These are phyloP conservation scores for Carnegiea gigantea DNA, from an alignment of 179 eudicot species.

Conservation along the genomic window DNA sequence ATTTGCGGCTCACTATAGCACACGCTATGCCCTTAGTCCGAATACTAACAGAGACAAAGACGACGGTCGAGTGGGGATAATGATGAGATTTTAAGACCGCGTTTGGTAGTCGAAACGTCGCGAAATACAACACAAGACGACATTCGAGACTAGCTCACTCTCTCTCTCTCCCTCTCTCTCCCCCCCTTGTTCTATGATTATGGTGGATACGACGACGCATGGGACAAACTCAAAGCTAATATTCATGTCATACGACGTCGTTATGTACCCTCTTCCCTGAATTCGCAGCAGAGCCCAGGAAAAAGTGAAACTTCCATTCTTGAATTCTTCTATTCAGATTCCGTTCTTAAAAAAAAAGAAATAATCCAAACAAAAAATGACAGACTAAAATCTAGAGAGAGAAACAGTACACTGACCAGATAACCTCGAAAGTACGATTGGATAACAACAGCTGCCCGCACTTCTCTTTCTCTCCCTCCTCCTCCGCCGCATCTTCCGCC, in stretches of 20 bases:
- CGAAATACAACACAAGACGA: not conserved
- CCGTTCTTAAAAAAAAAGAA: not conserved
- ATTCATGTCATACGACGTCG: not conserved
- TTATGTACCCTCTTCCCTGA: not conserved
- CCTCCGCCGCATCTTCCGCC: constrained; percentile 20
- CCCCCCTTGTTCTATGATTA: not conserved
- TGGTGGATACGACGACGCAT: not conserved
- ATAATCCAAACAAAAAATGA: not conserved
- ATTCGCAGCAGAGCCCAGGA: not conserved
- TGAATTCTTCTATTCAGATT: not conserved
- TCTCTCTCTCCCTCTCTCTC: not conserved
- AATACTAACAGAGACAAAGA: too few relatives aligned
- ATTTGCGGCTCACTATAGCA: too few relatives aligned
- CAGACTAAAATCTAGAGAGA: not conserved
- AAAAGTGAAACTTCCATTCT: constrained; percentile 17
- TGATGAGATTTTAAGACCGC: constrained; percentile 8
- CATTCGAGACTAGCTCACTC: not conserved
- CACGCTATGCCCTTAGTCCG: too few relatives aligned
- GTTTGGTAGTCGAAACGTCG: constrained; percentile 15
- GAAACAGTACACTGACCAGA: constrained; percentile 42
- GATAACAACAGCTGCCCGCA: constrained; percentile 55
- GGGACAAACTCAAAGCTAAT: not conserved
- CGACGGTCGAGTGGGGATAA: too few relatives aligned
- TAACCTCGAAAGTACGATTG: constrained; percentile 67
- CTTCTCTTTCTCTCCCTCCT: constrained; percentile 20